Evolutionary conservation across 2,329 filamentous ascomycete genomes (phyloP), one percentile per base, ranked within the genome.

Genomic region (Sporothrix luriei): DNA sequence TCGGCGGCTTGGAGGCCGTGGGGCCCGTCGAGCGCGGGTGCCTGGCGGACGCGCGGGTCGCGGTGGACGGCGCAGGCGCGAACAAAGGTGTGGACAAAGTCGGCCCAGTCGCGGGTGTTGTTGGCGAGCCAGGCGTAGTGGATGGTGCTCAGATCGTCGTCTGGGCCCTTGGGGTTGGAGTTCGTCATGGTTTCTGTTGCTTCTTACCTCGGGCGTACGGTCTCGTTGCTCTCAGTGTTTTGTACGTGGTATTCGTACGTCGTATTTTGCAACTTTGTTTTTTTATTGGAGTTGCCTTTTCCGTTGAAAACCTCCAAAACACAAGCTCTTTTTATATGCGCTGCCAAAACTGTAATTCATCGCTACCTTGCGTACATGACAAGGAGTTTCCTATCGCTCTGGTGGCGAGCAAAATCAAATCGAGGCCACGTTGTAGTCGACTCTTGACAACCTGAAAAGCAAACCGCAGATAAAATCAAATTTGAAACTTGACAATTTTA

Each of bases 41-140:
- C 38, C 11, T 61, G 33, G 33, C 55, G 55, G 4, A 61, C 38
- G 7, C 11, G 33, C n/a, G 40, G 26, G 13, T 33, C 46, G 26
- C 11, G 61, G 11, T 65, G 61, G 24, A 9, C 19, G 43, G 19
- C 24, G 9, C 61, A 49, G 10, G 14, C 19, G 21, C 9, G 14
- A 9, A 65, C 26, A 51, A 65, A 49, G 7, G 62, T 54, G n/a
- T 48, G 62, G 24, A 54, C 48, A 49, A 66, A 66, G 19, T 10
- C 46, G 11, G 62, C 62, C 62, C 62, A 66, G 29, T 66, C 62
- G 29, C 16, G 48, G 26, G 62, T 40, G 19, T 6, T 24, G 62
- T 66, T 66, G 48, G 62, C 62, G 10, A 68, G 40, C 54, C 46
- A 52, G 2, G 57, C 40, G 26, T 68, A 68, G 13, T 68, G 38